These are phyloP conservation scores for Amanita subjunquillea DNA, from an alignment of 768 basidiomycete species.

Conservation along the genomic window DNA sequence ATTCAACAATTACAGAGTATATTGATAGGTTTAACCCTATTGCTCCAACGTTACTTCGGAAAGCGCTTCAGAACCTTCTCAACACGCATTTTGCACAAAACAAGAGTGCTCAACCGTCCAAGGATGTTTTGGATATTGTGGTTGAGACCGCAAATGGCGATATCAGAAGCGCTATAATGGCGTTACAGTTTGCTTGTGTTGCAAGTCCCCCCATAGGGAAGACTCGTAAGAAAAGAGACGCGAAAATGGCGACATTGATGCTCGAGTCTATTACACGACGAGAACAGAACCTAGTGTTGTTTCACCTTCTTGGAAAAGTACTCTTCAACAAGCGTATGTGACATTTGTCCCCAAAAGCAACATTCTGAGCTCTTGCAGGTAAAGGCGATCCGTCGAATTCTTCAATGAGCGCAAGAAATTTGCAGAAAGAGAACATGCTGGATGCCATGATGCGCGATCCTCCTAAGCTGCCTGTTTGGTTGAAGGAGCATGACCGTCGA, in stretches of 20 bases:
- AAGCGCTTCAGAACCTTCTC: constrained; percentile 60
- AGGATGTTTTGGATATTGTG: constrained; percentile 64
- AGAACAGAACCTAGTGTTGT: constrained; percentile 81
- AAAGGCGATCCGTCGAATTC: constrained; percentile 59
- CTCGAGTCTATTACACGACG: constrained; percentile 71
- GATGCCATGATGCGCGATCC: constrained; percentile 48
- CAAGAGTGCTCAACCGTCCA: constrained; percentile 31
- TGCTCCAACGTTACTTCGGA: constrained; percentile 74
- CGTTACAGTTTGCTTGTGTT: constrained; percentile 75
- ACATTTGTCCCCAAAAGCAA: background rate
- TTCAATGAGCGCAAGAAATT: constrained; percentile 51
- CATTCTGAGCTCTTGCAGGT: constrained; percentile 29
- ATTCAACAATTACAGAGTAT: background rate
- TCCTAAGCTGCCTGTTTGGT: constrained; percentile 45
- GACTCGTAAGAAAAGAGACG: constrained; percentile 22
- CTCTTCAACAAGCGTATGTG: constrained; percentile 87
- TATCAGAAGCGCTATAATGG: constrained; percentile 89
- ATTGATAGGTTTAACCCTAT: constrained; percentile 79
- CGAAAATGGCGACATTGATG: constrained; percentile 16
- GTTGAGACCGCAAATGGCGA: constrained; percentile 82
- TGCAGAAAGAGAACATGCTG: constrained; percentile 45
- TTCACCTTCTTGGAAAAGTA: constrained; percentile 89
- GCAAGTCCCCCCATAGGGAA: constrained; percentile 15
- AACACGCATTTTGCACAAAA: constrained; percentile 32
- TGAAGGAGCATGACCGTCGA: constrained; percentile 49